phyloP scores from a whole-genome alignment of 306 rosid species.

The Cercis canadensis region DNA sequence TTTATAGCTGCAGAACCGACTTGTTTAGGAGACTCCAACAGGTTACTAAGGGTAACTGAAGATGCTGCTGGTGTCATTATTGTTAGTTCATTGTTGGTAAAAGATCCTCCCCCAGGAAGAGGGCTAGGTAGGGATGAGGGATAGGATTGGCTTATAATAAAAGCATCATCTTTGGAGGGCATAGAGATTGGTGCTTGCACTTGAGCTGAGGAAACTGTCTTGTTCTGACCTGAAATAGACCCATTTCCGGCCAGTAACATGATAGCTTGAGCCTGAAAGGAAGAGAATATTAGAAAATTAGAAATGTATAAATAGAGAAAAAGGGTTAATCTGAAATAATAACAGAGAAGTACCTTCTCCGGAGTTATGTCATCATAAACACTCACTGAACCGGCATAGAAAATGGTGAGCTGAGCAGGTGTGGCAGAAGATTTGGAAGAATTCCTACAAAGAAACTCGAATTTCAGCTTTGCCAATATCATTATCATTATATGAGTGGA shows the following conservation, averaged over 20 bases:
- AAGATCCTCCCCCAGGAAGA: slow-evolving; percentile 50
- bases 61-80: slow-evolving; percentile 51
- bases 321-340: neutral
- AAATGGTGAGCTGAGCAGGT: slow-evolving; percentile 80
- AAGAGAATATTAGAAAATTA: slow-evolving; percentile 19
- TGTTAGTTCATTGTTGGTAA: slow-evolving; percentile 47
- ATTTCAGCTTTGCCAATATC: neutral
- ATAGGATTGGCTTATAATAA: slow-evolving; percentile 46
- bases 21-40: slow-evolving; percentile 51
- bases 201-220: slow-evolving; percentile 46
- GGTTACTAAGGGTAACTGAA: slow-evolving; percentile 46
- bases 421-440: slow-evolving; percentile 52
- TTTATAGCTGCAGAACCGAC: slow-evolving; percentile 47
- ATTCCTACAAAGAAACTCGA: slow-evolving; percentile 48
- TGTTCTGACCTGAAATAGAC: slow-evolving; percentile 42
- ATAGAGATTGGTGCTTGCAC: slow-evolving; percentile 45
- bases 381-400: slow-evolving; percentile 83
- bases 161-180: slow-evolving; percentile 54
- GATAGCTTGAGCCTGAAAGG: slow-evolving; percentile 77
- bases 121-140: slow-evolving; percentile 53
- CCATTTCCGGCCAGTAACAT: slow-evolving; percentile 86
- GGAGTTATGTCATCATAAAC: slow-evolving; percentile 80
- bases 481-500: neutral
- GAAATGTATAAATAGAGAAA: neutral
- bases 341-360: slow-evolving; percentile 63